Percentiles rank a stretch among this genome's conserved stretches.
phyloP scores from a whole-genome alignment of 179 eudicot genomes.

The Patellifolia procumbens region DNA sequence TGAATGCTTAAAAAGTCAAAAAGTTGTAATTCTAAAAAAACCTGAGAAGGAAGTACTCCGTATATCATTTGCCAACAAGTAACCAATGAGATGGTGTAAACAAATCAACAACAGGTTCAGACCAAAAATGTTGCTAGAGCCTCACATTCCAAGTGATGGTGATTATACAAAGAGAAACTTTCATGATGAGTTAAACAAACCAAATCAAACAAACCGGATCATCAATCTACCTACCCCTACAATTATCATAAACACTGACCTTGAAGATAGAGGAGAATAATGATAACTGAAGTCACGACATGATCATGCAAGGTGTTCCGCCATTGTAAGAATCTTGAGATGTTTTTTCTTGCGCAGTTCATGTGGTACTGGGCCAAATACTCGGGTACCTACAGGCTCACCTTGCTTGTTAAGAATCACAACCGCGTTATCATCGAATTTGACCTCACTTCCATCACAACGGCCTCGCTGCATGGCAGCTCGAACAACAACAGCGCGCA shows the following conservation, averaged over 20 bases:
- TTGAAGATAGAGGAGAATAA: not conserved
- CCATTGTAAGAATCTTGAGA: slow-evolving; percentile 87
- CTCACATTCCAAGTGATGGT: not conserved
- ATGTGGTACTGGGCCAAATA: slow-evolving; percentile 84
- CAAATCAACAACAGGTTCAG: not conserved
- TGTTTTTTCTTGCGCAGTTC: slow-evolving; percentile 84
- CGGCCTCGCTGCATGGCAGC: slow-evolving; percentile 84
- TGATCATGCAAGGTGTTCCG: slow-evolving; percentile 33
- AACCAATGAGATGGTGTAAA: not conserved
- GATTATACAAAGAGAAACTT: not conserved
- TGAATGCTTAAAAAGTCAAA: no score
- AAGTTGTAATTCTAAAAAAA: no score
- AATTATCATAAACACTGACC: not conserved
- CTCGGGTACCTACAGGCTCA: slow-evolving; percentile 84
- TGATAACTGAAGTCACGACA: not conserved
- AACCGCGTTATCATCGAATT: slow-evolving; percentile 84
- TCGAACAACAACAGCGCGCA: slow-evolving; percentile 83
- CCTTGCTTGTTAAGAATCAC: slow-evolving; percentile 83
- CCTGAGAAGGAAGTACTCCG: no score
- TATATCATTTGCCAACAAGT: not conserved
- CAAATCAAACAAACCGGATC: not conserved
- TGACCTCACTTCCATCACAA: slow-evolving; percentile 85
- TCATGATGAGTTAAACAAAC: not conserved
- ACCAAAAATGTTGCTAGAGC: not conserved
- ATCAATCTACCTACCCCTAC: not conserved